phyloP scores from a whole-genome alignment of 139 green algal species.

The Coelastrella sp. region DNA sequence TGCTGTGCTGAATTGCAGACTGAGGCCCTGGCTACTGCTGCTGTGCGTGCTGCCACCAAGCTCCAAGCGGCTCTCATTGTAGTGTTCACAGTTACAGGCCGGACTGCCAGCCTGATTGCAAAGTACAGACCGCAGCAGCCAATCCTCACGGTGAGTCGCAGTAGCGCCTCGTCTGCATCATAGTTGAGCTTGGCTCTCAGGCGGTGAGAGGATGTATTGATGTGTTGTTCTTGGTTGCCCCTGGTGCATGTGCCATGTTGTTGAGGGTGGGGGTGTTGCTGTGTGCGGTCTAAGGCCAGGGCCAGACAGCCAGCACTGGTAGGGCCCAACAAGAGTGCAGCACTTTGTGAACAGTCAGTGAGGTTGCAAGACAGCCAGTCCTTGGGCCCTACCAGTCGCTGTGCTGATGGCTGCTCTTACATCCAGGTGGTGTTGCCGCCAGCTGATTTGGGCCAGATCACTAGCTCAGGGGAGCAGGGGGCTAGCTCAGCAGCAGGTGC shows the following conservation, averaged over 20 bases:
- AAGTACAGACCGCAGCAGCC: conserved; percentile 90
- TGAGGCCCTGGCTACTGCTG: conserved; percentile 84
- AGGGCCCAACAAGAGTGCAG: conserved; percentile 2
- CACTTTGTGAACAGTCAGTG: neutral
- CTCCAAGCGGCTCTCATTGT: conserved; percentile 87
- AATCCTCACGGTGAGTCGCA: conserved; percentile 64
- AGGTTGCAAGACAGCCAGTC: neutral
- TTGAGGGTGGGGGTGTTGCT: too few relatives aligned
- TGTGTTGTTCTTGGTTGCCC: too few relatives aligned
- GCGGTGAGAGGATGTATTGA: too few relatives aligned
- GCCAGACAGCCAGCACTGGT: conserved; percentile 28
- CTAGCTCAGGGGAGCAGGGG: neutral
- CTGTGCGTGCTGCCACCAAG: conserved; percentile 88
- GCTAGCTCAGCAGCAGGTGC: conserved; percentile 4
- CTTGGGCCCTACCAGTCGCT: conserved; percentile 40
- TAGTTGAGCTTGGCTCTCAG: too few relatives aligned
- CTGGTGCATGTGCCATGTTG: too few relatives aligned
- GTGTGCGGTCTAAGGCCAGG: too few relatives aligned
- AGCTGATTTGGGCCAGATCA: conserved; percentile 8
- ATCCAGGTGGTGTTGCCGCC: conserved; percentile 33
- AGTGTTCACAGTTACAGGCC: conserved; percentile 84
- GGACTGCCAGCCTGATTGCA: conserved; percentile 82
- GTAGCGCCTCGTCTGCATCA: neutral
- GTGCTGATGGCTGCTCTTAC: conserved; percentile 23
- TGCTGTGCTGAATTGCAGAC: conserved; percentile 58